Evolutionary conservation across 768 basidiomycete species (phyloP), one percentile per base, ranked within the genome.

Genomic region (Mycena latifolia): DNA sequence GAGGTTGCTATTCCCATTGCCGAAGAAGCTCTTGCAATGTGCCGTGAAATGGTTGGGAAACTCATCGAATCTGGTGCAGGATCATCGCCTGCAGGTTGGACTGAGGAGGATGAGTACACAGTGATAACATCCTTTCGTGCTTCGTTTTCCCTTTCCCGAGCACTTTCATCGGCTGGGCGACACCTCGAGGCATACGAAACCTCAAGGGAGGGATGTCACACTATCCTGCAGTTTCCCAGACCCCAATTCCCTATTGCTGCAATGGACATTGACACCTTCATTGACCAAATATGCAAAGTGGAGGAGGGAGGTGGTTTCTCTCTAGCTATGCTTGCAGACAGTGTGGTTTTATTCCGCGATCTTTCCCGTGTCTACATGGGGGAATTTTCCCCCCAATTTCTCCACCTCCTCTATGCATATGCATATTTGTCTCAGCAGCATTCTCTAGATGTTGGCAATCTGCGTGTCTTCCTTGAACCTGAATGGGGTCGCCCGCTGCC

Each of bases 111-210:
- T n/a, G n/a, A n/a, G n/a, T n/a, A n/a, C n/a, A n/a, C n/a, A n/a
- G n/a, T n/a, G n/a, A n/a, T n/a, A n/a, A n/a, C n/a, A n/a, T n/a
- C n/a, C n/a, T n/a, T n/a, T n/a, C n/a, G n/a, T n/a, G n/a, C n/a
- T n/a, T n/a, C n/a, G n/a, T n/a, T n/a, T n/a, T n/a, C n/a, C n/a
- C n/a, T n/a, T n/a, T n/a, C n/a, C n/a, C n/a, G n/a, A n/a, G n/a
- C 25, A 9, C 50, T 65, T 17, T 51, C 55, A 14, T 18, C 48
- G 20, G 9, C 37, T 6, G n/a, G 20, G 12, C 51, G 47, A 18
- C 48, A 47, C 17, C n/a, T 53, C 17, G 51, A 59, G 48, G 28
- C 64, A 10, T 65, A 60, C 29, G n/a, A 46, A 10, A 22, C 45
- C 25, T 31, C n/a, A 3, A 53, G 14, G 20, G 52, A 65, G 18